These are phyloP conservation scores for Asterophora parasitica DNA, from an alignment of 768 basidiomycete genomes.

Conservation along the genomic window DNA sequence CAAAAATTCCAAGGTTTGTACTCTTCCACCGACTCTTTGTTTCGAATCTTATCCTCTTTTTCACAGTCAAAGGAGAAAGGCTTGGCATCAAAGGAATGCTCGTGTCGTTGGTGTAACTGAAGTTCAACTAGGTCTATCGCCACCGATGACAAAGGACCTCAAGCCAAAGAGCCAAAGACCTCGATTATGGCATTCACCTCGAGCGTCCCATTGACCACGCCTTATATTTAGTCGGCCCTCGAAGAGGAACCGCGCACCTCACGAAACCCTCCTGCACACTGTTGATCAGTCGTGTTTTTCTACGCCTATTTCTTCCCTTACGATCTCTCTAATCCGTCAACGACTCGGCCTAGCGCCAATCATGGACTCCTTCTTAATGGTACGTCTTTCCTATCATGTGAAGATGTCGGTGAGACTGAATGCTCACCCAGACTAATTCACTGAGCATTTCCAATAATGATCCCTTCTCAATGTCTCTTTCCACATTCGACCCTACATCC, in stretches of 20 bases:
- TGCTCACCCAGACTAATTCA: conserved; percentile 6
- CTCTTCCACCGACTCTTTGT: not conserved
- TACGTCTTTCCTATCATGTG: not conserved
- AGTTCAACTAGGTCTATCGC: conserved; percentile 1
- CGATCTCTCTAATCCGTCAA: conserved; percentile 7
- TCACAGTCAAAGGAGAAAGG: not conserved
- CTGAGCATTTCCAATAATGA: conserved; percentile 11
- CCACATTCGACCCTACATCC: conserved; percentile 7
- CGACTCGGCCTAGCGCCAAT: conserved; percentile 12
- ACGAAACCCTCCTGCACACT: conserved; percentile 4
- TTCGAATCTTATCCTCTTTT: not conserved
- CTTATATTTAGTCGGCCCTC: conserved; percentile 6
- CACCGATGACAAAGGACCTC: conserved; percentile 10
- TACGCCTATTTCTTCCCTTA: not conserved
- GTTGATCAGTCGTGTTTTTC: conserved; percentile 17
- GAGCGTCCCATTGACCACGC: not conserved
- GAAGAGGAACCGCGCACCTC: not conserved
- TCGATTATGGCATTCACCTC: conserved; percentile 1
- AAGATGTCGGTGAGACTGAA: not conserved
- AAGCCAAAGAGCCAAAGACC: conserved; percentile 12
- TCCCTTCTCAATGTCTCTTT: conserved; percentile 7
- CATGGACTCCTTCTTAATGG: conserved; percentile 14
- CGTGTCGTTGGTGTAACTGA: not conserved
- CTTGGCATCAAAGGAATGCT: not conserved
- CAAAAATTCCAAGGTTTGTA: too few relatives aligned